These are phyloP conservation scores for Lyophyllum decastes DNA, from an alignment of 768 basidiomycete genomes.

Conservation along the genomic window DNA sequence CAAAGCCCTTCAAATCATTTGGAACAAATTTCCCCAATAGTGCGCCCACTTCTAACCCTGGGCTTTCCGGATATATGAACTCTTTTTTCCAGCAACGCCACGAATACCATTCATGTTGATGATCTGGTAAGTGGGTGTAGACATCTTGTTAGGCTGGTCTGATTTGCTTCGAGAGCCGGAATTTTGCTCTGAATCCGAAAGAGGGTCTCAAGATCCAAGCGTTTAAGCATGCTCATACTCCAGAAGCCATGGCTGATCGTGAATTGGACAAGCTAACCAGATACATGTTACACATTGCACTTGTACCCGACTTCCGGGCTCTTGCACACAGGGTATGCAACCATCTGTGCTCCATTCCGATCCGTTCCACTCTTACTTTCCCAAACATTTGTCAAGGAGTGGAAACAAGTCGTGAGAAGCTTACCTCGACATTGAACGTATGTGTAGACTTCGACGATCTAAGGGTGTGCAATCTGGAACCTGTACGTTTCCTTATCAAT, in stretches of 20 bases:
- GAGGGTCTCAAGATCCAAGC: conserved; percentile 84
- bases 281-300: conserved; percentile 69
- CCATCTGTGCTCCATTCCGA: not conserved
- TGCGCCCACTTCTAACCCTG: conserved; percentile 28
- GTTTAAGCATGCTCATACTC: conserved; percentile 77
- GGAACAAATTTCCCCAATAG: conserved; percentile 87
- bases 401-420: conserved; percentile 50
- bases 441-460: not conserved
- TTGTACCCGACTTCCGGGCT: conserved; percentile 58
- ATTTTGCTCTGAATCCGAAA: conserved; percentile 85
- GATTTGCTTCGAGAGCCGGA: conserved; percentile 54
- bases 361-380: not conserved
- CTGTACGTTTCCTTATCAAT: not conserved
- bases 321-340: conserved; percentile 65
- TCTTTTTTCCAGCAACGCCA: conserved; percentile 46
- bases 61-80: not conserved
- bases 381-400: conserved; percentile 36
- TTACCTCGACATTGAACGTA: conserved; percentile 26
- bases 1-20: conserved; percentile 82
- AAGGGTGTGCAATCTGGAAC: not conserved
- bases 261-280: conserved; percentile 66
- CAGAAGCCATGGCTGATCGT: conserved; percentile 61
- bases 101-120: conserved; percentile 86
- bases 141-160: not conserved
- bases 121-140: conserved; percentile 56